Evolutionary conservation across 2,329 filamentous ascomycete genomes (phyloP).

Genomic region (Metarhizium guizhouense): DNA sequence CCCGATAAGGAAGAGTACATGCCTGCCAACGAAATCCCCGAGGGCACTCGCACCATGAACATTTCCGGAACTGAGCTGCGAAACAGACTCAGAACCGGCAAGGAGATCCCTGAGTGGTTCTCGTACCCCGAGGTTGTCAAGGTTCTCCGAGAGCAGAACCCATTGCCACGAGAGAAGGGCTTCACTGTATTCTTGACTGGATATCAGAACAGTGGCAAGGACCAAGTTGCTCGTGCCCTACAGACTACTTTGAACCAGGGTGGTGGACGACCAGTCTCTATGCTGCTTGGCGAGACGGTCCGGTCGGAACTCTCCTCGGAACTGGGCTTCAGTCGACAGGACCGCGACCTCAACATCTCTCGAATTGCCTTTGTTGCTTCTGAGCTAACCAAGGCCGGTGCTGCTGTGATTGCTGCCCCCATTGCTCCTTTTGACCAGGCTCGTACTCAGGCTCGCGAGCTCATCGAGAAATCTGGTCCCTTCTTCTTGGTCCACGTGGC

Average conservation of each 20-base stretch:
- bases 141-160: slow-evolving; percentile 93
- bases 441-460: slow-evolving; percentile 68
- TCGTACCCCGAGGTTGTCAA: slow-evolving; percentile 98
- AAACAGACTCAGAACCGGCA: slow-evolving; percentile 79
- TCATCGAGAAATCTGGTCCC: slow-evolving; percentile 78
- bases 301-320: slow-evolving; percentile 88
- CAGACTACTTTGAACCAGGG: slow-evolving; percentile 98
- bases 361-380: slow-evolving; percentile 95
- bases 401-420: slow-evolving; percentile 90
- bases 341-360: slow-evolving; percentile 89
- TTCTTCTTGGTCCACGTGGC: slow-evolving; percentile 96
- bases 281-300: slow-evolving; percentile 92
- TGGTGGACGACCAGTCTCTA: slow-evolving; percentile 85
- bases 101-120: slow-evolving; percentile 98
- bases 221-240: slow-evolving; percentile 87
- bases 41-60: slow-evolving; percentile 77
- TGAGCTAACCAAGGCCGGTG: slow-evolving; percentile 85
- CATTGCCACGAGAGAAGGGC: slow-evolving; percentile 80
- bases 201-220: slow-evolving; percentile 94
- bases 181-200: slow-evolving; percentile 98
- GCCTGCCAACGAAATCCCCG: slow-evolving; percentile 80
- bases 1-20: slow-evolving; percentile 95
- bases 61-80: slow-evolving; percentile 88
- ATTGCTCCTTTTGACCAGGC: slow-evolving; percentile 87
- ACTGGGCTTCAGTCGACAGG: slow-evolving; percentile 87